Percentiles rank a stretch among this genome's conserved stretches.
phyloP scores from a whole-genome alignment of 2,329 filamentous ascomycete genomes.

The Botrytis byssoidea region DNA sequence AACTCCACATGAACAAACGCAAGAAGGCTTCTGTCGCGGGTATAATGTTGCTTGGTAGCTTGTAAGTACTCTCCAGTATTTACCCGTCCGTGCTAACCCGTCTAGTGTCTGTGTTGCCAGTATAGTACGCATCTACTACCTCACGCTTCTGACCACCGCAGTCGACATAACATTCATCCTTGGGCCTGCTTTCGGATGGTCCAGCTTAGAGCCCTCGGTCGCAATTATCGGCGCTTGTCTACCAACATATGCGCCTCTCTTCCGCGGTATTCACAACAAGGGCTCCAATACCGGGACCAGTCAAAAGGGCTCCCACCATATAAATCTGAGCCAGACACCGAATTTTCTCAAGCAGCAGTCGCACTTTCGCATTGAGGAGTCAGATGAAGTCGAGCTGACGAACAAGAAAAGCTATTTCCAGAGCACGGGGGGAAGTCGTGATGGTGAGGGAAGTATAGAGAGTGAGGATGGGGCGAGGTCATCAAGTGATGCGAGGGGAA shows the following conservation, averaged over 20 bases:
- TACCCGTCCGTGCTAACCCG: background rate
- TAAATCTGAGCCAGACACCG: conserved; percentile 3
- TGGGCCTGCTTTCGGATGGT: conserved; percentile 8
- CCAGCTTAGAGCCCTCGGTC: conserved; percentile 1
- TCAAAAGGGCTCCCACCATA: background rate
- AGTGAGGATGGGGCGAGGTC: conserved; percentile 2
- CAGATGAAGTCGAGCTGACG: conserved; percentile 8
- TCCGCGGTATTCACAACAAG: conserved; percentile 7
- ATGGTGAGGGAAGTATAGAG: background rate
- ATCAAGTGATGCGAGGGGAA: background rate
- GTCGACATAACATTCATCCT: conserved; percentile 12
- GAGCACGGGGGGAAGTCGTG: conserved; percentile 4
- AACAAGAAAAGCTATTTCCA: conserved; percentile 10
- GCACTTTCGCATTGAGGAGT: conserved; percentile 8
- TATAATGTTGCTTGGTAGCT: conserved; percentile 14
- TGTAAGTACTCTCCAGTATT: background rate
- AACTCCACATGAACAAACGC: conserved; percentile 13
- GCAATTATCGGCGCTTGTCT: conserved; percentile 12
- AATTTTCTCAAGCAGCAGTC: conserved; percentile 12
- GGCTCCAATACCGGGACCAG: background rate
- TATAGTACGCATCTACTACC: conserved; percentile 16
- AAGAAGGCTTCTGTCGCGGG: conserved; percentile 12
- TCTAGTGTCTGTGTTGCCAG: conserved; percentile 11
- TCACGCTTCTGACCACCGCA: background rate
- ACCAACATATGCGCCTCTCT: conserved; percentile 13